Percentiles rank a stretch among this genome's conserved stretches.
Evolutionary conservation across 129 eudicot genomes (phyloP).

Genomic region (Flaveria bidentis): DNA sequence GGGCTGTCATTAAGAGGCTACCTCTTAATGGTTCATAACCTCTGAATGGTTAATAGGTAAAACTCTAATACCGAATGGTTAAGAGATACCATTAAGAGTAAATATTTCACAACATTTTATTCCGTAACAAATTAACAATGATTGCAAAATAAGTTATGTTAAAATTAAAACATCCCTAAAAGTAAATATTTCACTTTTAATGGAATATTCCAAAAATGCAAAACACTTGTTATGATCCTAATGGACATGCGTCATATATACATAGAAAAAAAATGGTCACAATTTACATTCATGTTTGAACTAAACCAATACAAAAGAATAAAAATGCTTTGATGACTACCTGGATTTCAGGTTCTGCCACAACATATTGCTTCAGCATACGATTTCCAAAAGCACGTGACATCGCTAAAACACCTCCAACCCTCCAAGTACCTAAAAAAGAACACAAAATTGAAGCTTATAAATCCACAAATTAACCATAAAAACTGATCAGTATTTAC

Average conservation of each 20-base stretch:
- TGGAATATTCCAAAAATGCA: not conserved
- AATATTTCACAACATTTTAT: not conserved
- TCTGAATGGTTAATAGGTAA: no score
- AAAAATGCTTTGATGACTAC: conserved; percentile 30
- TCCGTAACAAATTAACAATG: not conserved
- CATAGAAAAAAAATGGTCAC: not conserved
- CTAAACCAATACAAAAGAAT: not conserved
- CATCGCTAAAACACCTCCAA: conserved; percentile 95
- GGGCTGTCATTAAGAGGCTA: no score
- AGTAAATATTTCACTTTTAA: not conserved
- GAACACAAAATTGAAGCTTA: not conserved
- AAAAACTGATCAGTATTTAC: not conserved
- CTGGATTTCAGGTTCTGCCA: conserved; percentile 95
- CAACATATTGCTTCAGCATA: conserved; percentile 83
- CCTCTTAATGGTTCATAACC: no score
- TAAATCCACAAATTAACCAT: conserved; percentile 4
- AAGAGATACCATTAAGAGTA: no score
- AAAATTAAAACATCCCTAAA: not conserved
- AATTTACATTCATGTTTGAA: not conserved
- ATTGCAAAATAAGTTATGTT: not conserved
- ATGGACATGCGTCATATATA: not conserved
- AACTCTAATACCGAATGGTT: no score
- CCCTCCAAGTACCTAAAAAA: conserved; percentile 90
- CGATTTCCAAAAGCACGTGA: conserved; percentile 96
- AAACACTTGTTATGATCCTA: not conserved